Evolutionary conservation across 2,329 filamentous ascomycete genomes (phyloP).

Genomic region (Fusarium continuum): DNA sequence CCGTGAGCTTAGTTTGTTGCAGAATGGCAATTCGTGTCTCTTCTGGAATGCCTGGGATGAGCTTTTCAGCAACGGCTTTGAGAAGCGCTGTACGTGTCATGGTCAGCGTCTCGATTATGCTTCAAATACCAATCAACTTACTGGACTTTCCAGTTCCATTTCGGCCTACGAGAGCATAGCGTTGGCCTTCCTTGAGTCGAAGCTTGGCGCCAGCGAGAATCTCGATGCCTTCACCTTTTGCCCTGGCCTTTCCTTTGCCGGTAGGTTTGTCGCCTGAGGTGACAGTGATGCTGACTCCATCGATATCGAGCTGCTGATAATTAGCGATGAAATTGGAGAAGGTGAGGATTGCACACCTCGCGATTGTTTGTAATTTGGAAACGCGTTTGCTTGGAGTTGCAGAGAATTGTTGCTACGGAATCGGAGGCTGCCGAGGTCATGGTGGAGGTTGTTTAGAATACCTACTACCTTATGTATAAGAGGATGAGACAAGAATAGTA

Average conservation of each 20-base stretch:
- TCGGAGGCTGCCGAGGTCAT: conserved; percentile 62
- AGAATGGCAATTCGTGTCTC: conserved; percentile 72
- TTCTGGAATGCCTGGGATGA: conserved; percentile 79
- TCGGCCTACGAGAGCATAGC: conserved; percentile 81
- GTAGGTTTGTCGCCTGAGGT: conserved; percentile 56
- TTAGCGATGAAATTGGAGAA: background rate
- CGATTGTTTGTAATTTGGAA: conserved; percentile 66
- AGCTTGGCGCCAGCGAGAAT: conserved; percentile 76
- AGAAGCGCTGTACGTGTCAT: conserved; percentile 66
- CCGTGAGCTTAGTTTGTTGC: conserved; percentile 66
- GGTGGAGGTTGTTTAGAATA: background rate
- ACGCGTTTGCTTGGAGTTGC: conserved; percentile 73
- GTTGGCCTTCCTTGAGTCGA: conserved; percentile 74
- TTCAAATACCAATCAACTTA: conserved; percentile 48
- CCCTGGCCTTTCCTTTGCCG: conserved; percentile 61
- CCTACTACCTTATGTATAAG: background rate
- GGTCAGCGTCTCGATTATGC: background rate
- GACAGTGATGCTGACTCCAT: conserved; percentile 76
- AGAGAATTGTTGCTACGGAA: conserved; percentile 64
- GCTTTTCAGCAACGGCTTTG: conserved; percentile 77
- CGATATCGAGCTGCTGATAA: conserved; percentile 68
- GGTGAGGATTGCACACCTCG: conserved; percentile 56
- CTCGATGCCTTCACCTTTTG: conserved; percentile 63
- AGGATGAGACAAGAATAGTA: background rate
- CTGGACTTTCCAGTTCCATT: conserved; percentile 88